Evolutionary conservation across 2,329 filamentous ascomycete genomes (phyloP), one percentile per base, ranked within the genome.

Genomic region (Botryotinia narcissicola): DNA sequence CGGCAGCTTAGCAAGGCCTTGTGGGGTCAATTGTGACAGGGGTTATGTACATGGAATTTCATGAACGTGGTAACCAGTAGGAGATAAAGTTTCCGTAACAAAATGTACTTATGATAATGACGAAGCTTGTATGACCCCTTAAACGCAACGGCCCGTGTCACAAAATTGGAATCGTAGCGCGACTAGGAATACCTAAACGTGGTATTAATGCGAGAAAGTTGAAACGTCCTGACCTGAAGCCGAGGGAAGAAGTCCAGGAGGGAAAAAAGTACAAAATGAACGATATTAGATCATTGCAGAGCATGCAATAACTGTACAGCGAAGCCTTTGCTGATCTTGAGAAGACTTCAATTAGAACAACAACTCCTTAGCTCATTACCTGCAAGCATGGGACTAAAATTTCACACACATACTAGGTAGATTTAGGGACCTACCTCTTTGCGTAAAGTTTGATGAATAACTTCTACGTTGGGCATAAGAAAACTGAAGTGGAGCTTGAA

Each of bases 131-230:
- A 72, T 68, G 70, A 40, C 51, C 48, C 40, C 62, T 72, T 72
- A 66, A 40, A 68, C 70, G 70, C 70, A 68, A 72, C 62, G 70
- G 70, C 51, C 70, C 62, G 70, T 72, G 62, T 68, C 70, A 68
- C 62, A 67, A 29, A 42, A 68, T 60, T 64, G 35, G 61, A 72
- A 46, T 72, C 20, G 37, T 64, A 72, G 46, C 42, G 46, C 42
- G 32, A 67, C 60, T 35, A 48, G 54, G 46, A 68, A 59, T 72
- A 48, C 5, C 66, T 57, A 68, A 59, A 51, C 60, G 40, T 72
- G 51, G n/a, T 14, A 40, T 72, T 68, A 57, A 68, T 72, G 62
- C 40, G 62, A 68, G 46, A 18, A 22, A 46, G 51, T 70, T 35
- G 51, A 25, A 44, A 67, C 29, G 68, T 70, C 67, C 51, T 70